Conservation (phyloP, 1,284 basidiomycete species). For the Rhodotorula glutinis region DNA sequence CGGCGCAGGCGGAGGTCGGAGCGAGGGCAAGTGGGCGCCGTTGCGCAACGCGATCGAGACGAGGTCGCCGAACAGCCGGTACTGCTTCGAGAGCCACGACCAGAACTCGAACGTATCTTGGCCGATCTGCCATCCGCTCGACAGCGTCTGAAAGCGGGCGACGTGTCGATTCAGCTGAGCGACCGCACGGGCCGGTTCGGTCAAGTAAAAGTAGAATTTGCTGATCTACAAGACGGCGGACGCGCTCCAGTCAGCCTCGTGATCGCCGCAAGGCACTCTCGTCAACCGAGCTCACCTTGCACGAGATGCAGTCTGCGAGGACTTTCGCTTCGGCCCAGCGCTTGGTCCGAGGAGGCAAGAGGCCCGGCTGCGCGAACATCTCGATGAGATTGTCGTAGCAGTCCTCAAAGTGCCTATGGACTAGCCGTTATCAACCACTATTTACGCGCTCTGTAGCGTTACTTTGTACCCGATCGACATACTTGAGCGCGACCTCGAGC, state of each 20-base stretch:
- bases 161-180: constrained; percentile 79
- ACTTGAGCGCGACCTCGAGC: constrained; percentile 82
- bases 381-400: constrained; percentile 74
- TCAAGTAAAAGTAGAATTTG: constrained; percentile 83
- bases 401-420: constrained; percentile 78
- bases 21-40: constrained; percentile 56
- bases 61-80: constrained; percentile 81
- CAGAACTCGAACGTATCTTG: constrained; percentile 95
- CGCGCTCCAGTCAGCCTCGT: not conserved
- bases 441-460: too few relatives aligned
- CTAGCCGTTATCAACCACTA: not conserved
- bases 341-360: constrained; percentile 86
- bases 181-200: constrained; percentile 71
- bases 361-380: constrained; percentile 67
- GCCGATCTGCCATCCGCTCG: constrained; percentile 92
- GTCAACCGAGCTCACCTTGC: constrained; percentile 60
- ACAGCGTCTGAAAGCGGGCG: constrained; percentile 79
- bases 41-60: constrained; percentile 72
- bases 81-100: constrained; percentile 93
- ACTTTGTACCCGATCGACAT: too few relatives aligned
- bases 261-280: not conserved
- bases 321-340: constrained; percentile 98
- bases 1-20: constrained; percentile 49
- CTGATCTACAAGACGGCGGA: constrained; percentile 60
- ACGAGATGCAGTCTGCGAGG: constrained; percentile 81